These are phyloP conservation scores for Cadophora sp. DNA, from an alignment of 2,329 filamentous ascomycete species.

Conservation along the genomic window DNA sequence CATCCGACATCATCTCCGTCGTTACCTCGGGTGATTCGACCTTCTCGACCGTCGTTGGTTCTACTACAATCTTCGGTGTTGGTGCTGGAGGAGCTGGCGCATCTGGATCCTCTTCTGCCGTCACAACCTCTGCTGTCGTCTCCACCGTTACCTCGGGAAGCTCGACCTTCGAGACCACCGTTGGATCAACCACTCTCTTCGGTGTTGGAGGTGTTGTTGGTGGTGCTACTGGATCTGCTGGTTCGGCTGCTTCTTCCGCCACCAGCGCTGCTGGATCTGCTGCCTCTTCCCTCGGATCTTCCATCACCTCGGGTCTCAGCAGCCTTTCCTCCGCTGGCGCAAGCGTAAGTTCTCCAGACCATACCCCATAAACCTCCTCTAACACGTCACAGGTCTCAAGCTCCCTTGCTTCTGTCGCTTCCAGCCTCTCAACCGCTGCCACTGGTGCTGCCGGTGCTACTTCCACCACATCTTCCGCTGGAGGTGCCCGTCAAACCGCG, in stretches of 20 bases:
- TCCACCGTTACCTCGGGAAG: constrained; percentile 35
- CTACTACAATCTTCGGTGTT: constrained; percentile 32
- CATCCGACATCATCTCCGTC: constrained; percentile 30
- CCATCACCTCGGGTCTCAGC: constrained; percentile 22
- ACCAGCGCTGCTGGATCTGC: constrained; percentile 21
- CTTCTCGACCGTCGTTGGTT: constrained; percentile 31
- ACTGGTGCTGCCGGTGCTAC: constrained; percentile 26
- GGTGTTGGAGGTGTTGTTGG: constrained; percentile 27
- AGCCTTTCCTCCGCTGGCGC: constrained; percentile 27
- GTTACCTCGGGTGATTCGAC: constrained; percentile 30
- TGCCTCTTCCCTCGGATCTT: constrained; percentile 24
- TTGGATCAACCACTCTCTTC: constrained; percentile 41
- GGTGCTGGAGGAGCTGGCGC: constrained; percentile 24
- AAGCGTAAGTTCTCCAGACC: constrained; percentile 9
- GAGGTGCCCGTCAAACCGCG: constrained; percentile 40
- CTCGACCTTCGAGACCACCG: constrained; percentile 36
- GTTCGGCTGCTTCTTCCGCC: constrained; percentile 18
- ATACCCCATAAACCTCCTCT: not conserved
- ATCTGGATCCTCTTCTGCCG: constrained; percentile 28
- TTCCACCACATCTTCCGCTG: constrained; percentile 29
- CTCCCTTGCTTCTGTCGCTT: not conserved
- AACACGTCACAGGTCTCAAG: constrained; percentile 10
- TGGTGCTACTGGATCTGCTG: constrained; percentile 21
- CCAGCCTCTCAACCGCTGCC: constrained; percentile 25
- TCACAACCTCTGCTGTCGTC: constrained; percentile 40